phyloP scores from a whole-genome alignment of 2,329 filamentous ascomycete species.

The Stachybotrys chartarum region DNA sequence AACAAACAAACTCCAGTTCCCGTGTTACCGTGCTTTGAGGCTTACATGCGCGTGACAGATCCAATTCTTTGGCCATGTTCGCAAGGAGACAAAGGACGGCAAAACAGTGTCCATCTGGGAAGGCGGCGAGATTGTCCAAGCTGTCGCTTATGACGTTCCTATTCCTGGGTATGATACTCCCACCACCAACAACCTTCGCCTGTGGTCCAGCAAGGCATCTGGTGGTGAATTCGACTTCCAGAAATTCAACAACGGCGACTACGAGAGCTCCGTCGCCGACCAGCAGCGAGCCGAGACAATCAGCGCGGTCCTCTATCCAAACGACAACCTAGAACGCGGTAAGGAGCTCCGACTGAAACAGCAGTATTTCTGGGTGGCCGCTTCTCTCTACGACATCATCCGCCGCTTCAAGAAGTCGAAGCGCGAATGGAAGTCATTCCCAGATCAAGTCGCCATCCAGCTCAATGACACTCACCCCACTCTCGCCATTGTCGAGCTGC shows the following conservation, averaged over 20 bases:
- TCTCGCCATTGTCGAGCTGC: slow-evolving; percentile 89
- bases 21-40: slow-evolving; percentile 3
- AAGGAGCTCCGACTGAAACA: slow-evolving; percentile 98
- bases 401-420: slow-evolving; percentile 97
- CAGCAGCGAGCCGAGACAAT: slow-evolving; percentile 99
- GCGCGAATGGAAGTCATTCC: slow-evolving; percentile 83
- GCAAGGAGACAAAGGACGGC: slow-evolving; percentile 69
- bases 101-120: slow-evolving; percentile 76
- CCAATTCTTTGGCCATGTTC: slow-evolving; percentile 87
- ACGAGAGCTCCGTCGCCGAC: slow-evolving; percentile 96
- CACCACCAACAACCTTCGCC: slow-evolving; percentile 90
- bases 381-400: slow-evolving; percentile 92
- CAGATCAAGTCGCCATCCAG: slow-evolving; percentile 93
- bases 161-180: slow-evolving; percentile 86
- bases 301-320: slow-evolving; percentile 93
- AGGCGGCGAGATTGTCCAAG: slow-evolving; percentile 85
- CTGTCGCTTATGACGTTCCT: slow-evolving; percentile 86
- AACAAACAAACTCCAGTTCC: neutral
- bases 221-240: slow-evolving; percentile 98
- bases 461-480: slow-evolving; percentile 98
- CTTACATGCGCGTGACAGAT: slow-evolving; percentile 39
- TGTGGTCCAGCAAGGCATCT: slow-evolving; percentile 97
- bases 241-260: slow-evolving; percentile 97
- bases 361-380: slow-evolving; percentile 99
- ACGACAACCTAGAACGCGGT: slow-evolving; percentile 91